Percentiles rank a stretch among this genome's conserved stretches.
Evolutionary conservation across 805 yeast species (phyloP).

Genomic region (Schwanniomyces polymorphus): DNA sequence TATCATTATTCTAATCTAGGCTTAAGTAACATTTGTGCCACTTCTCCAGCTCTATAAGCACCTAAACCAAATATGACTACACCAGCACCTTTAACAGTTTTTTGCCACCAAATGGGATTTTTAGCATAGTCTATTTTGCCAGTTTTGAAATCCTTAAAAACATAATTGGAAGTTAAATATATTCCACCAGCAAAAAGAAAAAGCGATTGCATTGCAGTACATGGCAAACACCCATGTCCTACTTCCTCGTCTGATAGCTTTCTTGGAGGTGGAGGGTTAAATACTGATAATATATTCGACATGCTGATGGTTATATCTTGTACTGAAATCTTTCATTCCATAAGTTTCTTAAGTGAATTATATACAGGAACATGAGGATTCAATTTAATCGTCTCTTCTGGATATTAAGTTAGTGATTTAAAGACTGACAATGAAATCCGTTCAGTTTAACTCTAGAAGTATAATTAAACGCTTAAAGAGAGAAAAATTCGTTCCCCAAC

Average conservation of each 20-base stretch:
- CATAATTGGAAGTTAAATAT: slow-evolving; percentile 24
- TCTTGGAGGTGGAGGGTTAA: slow-evolving; percentile 35
- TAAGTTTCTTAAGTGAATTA: neutral
- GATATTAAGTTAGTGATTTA: neutral
- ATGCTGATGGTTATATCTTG: slow-evolving; percentile 2
- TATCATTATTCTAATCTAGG: slow-evolving; percentile 1
- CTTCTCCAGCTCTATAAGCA: slow-evolving; percentile 34
- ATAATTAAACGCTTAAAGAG: neutral
- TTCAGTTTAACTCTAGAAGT: neutral
- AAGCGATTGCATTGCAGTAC: slow-evolving; percentile 37
- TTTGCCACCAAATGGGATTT: slow-evolving; percentile 43
- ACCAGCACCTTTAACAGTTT: slow-evolving; percentile 31
- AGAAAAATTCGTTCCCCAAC: neutral
- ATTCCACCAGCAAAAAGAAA: slow-evolving; percentile 34
- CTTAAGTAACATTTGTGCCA: slow-evolving; percentile 19
- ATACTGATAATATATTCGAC: slow-evolving; percentile 36
- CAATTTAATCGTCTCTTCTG: too few species aligned
- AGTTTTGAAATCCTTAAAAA: slow-evolving; percentile 28
- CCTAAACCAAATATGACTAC: slow-evolving; percentile 35
- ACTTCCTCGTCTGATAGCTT: slow-evolving; percentile 16
- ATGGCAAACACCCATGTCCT: slow-evolving; percentile 33
- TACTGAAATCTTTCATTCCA: neutral
- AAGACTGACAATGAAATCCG: neutral
- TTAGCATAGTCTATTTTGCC: slow-evolving; percentile 31
- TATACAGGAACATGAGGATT: neutral